Conservation (phyloP, 164 flowering plant species). For the Taxillus chinensis region DNA sequence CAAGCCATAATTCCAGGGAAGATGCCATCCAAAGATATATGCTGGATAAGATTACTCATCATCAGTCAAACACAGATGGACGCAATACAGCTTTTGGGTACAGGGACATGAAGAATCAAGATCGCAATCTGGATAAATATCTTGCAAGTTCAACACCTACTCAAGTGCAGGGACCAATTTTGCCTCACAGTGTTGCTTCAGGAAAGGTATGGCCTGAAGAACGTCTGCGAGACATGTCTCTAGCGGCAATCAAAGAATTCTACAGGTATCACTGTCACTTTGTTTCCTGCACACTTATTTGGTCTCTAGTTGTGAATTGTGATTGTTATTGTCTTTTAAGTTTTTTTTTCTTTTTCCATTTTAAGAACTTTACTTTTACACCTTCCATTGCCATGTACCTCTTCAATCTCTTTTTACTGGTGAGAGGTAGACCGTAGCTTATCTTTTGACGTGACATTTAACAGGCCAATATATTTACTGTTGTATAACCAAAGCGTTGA, state of each 20-base stretch:
- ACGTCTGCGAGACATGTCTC: conserved; percentile 50
- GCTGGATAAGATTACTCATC: conserved; percentile 40
- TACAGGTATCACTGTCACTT: conserved; percentile 50
- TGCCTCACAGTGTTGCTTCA: conserved; percentile 13
- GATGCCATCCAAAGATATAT: conserved; percentile 31
- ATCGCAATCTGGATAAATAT: conserved; percentile 45
- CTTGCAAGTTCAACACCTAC: conserved; percentile 28
- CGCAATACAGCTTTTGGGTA: conserved; percentile 25
- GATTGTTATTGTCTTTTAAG: too few species aligned
- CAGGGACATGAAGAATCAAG: conserved; percentile 34
- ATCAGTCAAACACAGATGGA: conserved; percentile 43
- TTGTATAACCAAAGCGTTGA: too few species aligned
- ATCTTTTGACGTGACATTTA: too few species aligned
- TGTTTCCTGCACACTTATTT: background rate
- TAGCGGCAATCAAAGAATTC: conserved; percentile 67
- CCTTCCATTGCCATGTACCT: too few species aligned
- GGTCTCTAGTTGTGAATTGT: too few species aligned
- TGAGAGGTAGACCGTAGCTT: too few species aligned
- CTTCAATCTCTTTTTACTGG: too few species aligned
- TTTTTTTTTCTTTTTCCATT: too few species aligned
- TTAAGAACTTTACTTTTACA: too few species aligned
- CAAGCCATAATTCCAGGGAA: conserved; percentile 31
- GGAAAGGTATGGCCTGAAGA: conserved; percentile 57
- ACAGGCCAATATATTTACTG: too few species aligned
- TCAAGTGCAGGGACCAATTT: conserved; percentile 1